These are phyloP conservation scores for Micractinium sp. DNA, from an alignment of 139 green algal genomes.

Conservation along the genomic window DNA sequence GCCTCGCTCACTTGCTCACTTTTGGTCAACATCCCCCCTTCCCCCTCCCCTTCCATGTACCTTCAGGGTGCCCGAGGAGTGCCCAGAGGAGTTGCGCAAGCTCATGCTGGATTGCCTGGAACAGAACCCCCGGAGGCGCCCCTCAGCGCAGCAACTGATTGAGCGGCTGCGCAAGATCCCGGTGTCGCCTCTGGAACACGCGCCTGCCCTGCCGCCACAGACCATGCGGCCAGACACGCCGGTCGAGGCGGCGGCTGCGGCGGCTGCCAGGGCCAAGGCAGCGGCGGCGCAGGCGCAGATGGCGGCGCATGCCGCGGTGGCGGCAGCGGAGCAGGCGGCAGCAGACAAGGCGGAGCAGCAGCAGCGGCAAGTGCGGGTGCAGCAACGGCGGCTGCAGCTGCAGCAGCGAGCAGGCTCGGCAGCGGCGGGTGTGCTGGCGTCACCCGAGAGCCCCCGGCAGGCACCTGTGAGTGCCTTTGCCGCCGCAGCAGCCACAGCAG, in stretches of 20 bases:
- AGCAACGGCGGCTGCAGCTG: neutral
- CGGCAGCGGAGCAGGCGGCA: neutral
- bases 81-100: slow-evolving; percentile 35
- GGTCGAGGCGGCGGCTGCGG: neutral
- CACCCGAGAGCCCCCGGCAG: neutral
- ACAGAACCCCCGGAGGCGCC: slow-evolving; percentile 40
- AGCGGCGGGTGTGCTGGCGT: neutral
- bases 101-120: slow-evolving; percentile 50
- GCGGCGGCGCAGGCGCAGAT: neutral
- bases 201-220: neutral
- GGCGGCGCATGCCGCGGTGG: neutral
- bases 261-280: neutral
- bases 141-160: slow-evolving; percentile 34
- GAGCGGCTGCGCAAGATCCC: slow-evolving; percentile 28
- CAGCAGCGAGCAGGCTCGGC: neutral
- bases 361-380: neutral
- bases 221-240: neutral
- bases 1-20: too few species aligned
- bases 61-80: slow-evolving; percentile 54
- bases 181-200: slow-evolving; percentile 5
- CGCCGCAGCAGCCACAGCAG: neutral
- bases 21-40: too few species aligned
- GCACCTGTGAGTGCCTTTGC: slow-evolving; percentile 20
- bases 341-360: neutral
- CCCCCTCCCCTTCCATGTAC: too few species aligned